Base-by-base conservation (phyloP, 768 basidiomycete species). In the Scleroderma bovista region DNA sequence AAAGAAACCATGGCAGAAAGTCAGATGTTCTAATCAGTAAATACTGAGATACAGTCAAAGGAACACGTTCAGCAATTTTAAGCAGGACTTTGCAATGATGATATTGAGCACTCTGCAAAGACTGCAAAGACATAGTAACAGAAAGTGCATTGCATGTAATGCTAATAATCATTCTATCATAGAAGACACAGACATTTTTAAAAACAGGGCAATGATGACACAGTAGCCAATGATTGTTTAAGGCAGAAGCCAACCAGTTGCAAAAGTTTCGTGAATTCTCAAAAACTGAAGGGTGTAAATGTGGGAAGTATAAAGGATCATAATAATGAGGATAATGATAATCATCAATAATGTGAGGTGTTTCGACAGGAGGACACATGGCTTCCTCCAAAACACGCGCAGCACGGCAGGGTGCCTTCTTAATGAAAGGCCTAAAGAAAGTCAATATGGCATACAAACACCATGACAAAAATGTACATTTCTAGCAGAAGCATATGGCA, bases 261-360 rank as follows among this genome's bases (percentile, higher is more conserved):
- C 45, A 46, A 15, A 46, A 31, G 12, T 16, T 17, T 15, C 16
- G 26, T 22, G 45, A 33, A 15, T 26, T 46, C 13, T 22, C 20
- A 46, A 46, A 46, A 16, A 31, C 7, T 15, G 12, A 15, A 19
- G 33, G 33, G 33, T 46, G 45, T 13, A 29, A 46, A 12, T 46
- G 15, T n/a, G 45, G 44, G 33, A 32, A 46, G 17, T 46, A 46
- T 46, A 46, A 32, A n/a, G 45, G 26, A 46, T 46, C 45, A 46
- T 46, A 46, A 33, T 46, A 33, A 15, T 4, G 26, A 46, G 32
- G 33, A 33, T 46, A 33, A 15, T 4, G 26, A 29, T 29, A 29
- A 29, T 46, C 26, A 33, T 31, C 20, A 22, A 46, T 46, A 20
- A 6, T 13, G 12, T 46, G 45, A 16, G 29, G 45, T 6, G 33